phyloP scores from a whole-genome alignment of 345 rosid genomes.

The Eucalyptus pauciflora region DNA sequence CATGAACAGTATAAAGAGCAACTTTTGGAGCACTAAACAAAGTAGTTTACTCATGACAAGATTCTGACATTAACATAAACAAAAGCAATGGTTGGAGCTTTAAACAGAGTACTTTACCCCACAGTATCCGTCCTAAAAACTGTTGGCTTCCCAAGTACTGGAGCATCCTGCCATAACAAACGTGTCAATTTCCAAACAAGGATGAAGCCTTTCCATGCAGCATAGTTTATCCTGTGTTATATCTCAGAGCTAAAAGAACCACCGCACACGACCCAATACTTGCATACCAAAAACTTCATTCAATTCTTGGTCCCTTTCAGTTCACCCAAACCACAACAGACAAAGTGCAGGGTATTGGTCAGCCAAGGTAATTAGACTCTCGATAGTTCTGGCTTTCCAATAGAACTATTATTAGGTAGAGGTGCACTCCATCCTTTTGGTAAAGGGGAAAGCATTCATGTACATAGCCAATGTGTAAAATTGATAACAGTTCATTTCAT shows the following conservation, averaged over 20 bases:
- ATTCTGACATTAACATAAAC: background rate
- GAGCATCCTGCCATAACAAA: conserved; percentile 61
- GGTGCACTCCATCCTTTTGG: background rate
- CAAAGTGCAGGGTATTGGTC: background rate
- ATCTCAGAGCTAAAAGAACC: background rate
- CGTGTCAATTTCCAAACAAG: background rate
- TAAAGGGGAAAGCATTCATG: background rate
- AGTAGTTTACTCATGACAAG: background rate
- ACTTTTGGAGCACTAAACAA: background rate
- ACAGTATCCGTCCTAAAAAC: conserved; percentile 31
- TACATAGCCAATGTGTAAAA: background rate
- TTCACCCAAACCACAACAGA: background rate
- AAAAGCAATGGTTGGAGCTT: background rate
- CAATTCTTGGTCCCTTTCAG: background rate
- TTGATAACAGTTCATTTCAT: background rate
- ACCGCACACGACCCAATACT: background rate
- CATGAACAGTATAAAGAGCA: background rate
- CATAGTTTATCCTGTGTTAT: background rate
- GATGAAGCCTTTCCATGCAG: background rate
- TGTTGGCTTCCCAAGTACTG: conserved; percentile 79
- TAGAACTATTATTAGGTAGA: background rate
- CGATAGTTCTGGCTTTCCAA: background rate
- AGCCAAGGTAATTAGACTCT: background rate
- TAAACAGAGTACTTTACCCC: conserved; percentile 45
- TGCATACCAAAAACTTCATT: background rate